phyloP scores from a whole-genome alignment of 2,329 filamentous ascomycete species.

The Corinectria fuckeliana region DNA sequence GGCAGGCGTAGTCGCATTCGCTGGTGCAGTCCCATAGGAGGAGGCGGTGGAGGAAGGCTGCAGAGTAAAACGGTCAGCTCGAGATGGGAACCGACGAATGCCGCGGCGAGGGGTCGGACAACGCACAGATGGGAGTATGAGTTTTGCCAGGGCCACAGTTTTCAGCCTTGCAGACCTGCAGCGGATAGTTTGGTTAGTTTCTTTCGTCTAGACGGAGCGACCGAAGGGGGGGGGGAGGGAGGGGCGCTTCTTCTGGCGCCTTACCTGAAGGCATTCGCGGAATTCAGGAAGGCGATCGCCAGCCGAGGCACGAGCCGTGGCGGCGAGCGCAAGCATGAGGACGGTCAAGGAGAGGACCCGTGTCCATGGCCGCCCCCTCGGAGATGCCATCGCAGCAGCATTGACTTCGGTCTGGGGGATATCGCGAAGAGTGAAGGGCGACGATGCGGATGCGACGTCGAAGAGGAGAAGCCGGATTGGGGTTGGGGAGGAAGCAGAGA shows the following conservation, averaged over 20 bases:
- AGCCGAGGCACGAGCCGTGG: slow-evolving; percentile 69
- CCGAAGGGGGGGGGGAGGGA: too few relatives aligned
- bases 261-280: slow-evolving; percentile 80
- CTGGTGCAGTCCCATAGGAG: slow-evolving; percentile 90
- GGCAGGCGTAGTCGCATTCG: slow-evolving; percentile 98
- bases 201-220: neutral
- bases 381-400: slow-evolving; percentile 43
- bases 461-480: slow-evolving; percentile 3
- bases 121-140: slow-evolving; percentile 73
- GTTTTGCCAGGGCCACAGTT: slow-evolving; percentile 74
- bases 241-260: too few relatives aligned
- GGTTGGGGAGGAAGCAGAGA: slow-evolving; percentile 24
- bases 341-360: slow-evolving; percentile 44
- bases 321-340: slow-evolving; percentile 48
- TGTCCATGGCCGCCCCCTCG: slow-evolving; percentile 43
- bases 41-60: slow-evolving; percentile 83
- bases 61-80: slow-evolving; percentile 20
- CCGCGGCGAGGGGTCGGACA: slow-evolving; percentile 11
- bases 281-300: slow-evolving; percentile 92
- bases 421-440: slow-evolving; percentile 4
- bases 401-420: slow-evolving; percentile 26
- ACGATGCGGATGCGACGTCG: neutral
- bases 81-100: slow-evolving; percentile 20
- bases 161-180: slow-evolving; percentile 77
- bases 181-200: slow-evolving; percentile 20